Percentiles rank a stretch among this genome's conserved stretches.
Evolutionary conservation across 2,329 filamentous ascomycete genomes (phyloP).

Genomic region (Mycosphaerella sp.): DNA sequence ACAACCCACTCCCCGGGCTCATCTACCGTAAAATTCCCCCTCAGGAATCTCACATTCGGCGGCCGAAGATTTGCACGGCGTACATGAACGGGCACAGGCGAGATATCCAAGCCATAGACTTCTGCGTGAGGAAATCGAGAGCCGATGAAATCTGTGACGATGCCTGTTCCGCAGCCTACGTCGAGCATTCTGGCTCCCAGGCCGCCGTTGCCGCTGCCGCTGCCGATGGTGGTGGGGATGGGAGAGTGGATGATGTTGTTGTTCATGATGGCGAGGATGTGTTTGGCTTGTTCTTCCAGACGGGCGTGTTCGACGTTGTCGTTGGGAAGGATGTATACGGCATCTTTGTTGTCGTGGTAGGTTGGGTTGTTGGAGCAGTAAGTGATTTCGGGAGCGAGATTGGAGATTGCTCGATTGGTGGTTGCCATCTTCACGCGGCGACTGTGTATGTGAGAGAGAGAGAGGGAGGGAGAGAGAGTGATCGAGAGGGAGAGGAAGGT

Average conservation of each 20-base stretch:
- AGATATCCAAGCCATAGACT: conserved; percentile 35
- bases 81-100: conserved; percentile 21
- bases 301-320: conserved; percentile 20
- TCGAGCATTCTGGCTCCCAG: conserved; percentile 15
- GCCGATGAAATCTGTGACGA: conserved; percentile 26
- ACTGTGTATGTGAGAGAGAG: neutral
- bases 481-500: too few relatives aligned
- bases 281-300: conserved; percentile 20
- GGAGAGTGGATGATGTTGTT: conserved; percentile 22
- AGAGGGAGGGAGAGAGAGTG: too few relatives aligned
- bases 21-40: conserved; percentile 14
- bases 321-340: conserved; percentile 15
- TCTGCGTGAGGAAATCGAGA: conserved; percentile 23
- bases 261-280: conserved; percentile 22
- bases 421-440: neutral
- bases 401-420: too few relatives aligned
- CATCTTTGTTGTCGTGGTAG: conserved; percentile 14
- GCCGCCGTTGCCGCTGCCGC: too few relatives aligned
- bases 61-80: conserved; percentile 8
- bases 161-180: conserved; percentile 29
- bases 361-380: conserved; percentile 8
- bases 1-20: neutral
- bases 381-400: neutral
- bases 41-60: conserved; percentile 11
- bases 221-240: conserved; percentile 2